phyloP scores from a whole-genome alignment of 495 filamentous ascomycete species.

The Talaromyces borbonicus region DNA sequence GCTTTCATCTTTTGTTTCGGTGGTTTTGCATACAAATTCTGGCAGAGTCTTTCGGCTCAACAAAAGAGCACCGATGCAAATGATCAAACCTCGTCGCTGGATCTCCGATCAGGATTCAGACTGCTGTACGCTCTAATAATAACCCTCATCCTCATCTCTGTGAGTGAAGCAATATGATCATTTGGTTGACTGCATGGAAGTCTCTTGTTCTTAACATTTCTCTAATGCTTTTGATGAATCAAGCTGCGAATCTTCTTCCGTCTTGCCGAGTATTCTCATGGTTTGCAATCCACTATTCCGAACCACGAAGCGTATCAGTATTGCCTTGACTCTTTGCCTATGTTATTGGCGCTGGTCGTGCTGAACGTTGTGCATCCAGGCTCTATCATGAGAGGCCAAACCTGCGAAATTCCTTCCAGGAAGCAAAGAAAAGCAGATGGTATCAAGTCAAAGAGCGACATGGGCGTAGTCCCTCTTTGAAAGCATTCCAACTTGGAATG shows the following conservation, averaged over 20 bases:
- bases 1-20: constrained; percentile 38
- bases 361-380: constrained; percentile 46
- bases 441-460: not conserved
- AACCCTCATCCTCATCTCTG: constrained; percentile 36
- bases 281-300: constrained; percentile 28
- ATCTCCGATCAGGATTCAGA: constrained; percentile 20
- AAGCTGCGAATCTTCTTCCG: constrained; percentile 46
- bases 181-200: constrained; percentile 1
- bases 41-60: not conserved
- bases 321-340: constrained; percentile 47
- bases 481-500: too few relatives aligned
- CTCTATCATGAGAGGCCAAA: constrained; percentile 35
- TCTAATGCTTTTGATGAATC: not conserved
- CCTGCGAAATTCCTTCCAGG: constrained; percentile 21
- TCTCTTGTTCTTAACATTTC: constrained; percentile 16
- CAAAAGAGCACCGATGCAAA: not conserved
- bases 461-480: not conserved
- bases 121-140: constrained; percentile 43
- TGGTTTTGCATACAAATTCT: constrained; percentile 29
- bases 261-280: constrained; percentile 42
- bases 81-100: not conserved
- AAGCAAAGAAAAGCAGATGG: not conserved
- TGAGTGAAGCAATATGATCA: too few relatives aligned
- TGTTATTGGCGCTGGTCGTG: constrained; percentile 39
- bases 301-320: constrained; percentile 46